phyloP scores from a whole-genome alignment of 2,329 filamentous ascomycete genomes.

The Ramularia endophylla region DNA sequence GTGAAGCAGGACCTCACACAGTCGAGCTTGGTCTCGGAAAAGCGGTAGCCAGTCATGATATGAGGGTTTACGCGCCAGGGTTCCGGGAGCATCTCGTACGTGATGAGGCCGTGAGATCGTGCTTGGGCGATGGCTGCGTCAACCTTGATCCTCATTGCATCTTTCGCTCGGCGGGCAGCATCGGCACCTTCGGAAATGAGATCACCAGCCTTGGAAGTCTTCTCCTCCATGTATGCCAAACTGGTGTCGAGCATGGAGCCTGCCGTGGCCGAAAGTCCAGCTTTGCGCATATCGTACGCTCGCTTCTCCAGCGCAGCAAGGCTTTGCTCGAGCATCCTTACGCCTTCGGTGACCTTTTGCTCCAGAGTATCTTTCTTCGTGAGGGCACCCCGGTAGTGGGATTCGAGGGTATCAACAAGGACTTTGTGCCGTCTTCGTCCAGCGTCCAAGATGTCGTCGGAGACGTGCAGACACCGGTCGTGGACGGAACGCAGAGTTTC shows the following conservation, averaged over 20 bases:
- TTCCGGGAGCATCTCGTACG: constrained; percentile 81
- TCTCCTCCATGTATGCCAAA: constrained; percentile 72
- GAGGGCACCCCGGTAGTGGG: constrained; percentile 78
- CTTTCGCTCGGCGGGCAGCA: constrained; percentile 73
- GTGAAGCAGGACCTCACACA: constrained; percentile 73
- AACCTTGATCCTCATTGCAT: constrained; percentile 53
- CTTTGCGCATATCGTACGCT: constrained; percentile 72
- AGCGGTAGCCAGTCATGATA: constrained; percentile 86
- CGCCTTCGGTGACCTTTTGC: constrained; percentile 83
- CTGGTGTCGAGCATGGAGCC: constrained; percentile 70
- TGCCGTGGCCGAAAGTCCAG: constrained; percentile 67
- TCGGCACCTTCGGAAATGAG: constrained; percentile 77
- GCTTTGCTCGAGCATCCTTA: constrained; percentile 80
- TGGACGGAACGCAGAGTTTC: constrained; percentile 80
- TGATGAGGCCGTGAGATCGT: constrained; percentile 73
- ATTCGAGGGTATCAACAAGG: constrained; percentile 87
- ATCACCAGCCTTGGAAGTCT: constrained; percentile 65
- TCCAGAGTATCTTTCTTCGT: constrained; percentile 79
- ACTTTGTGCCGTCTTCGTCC: constrained; percentile 78
- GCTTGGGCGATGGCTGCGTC: constrained; percentile 81
- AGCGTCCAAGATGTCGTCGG: constrained; percentile 81
- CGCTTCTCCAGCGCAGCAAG: constrained; percentile 78
- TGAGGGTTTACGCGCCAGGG: constrained; percentile 96
- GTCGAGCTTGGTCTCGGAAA: constrained; percentile 83
- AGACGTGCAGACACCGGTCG: constrained; percentile 81